Conservation (phyloP, 148 eudicot species). For the Silene latifolia region DNA sequence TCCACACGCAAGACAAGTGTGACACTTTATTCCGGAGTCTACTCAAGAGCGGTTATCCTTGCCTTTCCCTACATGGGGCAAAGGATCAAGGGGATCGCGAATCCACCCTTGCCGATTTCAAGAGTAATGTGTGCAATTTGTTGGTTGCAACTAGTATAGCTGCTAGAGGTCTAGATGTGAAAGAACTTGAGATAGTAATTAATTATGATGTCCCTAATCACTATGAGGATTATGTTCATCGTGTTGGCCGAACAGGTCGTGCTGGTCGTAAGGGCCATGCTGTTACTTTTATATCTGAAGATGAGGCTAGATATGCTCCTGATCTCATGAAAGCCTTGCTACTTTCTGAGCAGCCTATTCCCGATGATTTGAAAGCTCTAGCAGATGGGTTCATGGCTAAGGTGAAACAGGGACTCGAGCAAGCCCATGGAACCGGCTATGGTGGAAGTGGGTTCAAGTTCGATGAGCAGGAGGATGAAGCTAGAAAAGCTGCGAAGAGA, state of each 20-base stretch:
- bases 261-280: slow-evolving; percentile 81
- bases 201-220: slow-evolving; percentile 79
- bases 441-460: slow-evolving; percentile 88
- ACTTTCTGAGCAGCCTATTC: slow-evolving; percentile 74
- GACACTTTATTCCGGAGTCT: slow-evolving; percentile 64
- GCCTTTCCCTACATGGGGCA: slow-evolving; percentile 81
- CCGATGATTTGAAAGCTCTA: slow-evolving; percentile 65
- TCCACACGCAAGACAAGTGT: slow-evolving; percentile 69
- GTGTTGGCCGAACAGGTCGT: slow-evolving; percentile 82
- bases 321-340: slow-evolving; percentile 74
- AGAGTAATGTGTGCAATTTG: slow-evolving; percentile 70
- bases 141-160: slow-evolving; percentile 80
- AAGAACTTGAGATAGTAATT: slow-evolving; percentile 74
- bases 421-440: slow-evolving; percentile 73
- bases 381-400: slow-evolving; percentile 74
- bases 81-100: slow-evolving; percentile 87
- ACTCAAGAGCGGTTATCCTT: slow-evolving; percentile 73
- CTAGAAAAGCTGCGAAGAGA: slow-evolving; percentile 75
- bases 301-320: slow-evolving; percentile 66
- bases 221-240: slow-evolving; percentile 84
- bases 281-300: slow-evolving; percentile 65
- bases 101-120: slow-evolving; percentile 74
- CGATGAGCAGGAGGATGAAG: slow-evolving; percentile 87
- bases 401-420: slow-evolving; percentile 76
- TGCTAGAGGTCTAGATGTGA: slow-evolving; percentile 82